Conservation (phyloP, 495 filamentous ascomycete genomes). For the Bacidia gigantensis region DNA sequence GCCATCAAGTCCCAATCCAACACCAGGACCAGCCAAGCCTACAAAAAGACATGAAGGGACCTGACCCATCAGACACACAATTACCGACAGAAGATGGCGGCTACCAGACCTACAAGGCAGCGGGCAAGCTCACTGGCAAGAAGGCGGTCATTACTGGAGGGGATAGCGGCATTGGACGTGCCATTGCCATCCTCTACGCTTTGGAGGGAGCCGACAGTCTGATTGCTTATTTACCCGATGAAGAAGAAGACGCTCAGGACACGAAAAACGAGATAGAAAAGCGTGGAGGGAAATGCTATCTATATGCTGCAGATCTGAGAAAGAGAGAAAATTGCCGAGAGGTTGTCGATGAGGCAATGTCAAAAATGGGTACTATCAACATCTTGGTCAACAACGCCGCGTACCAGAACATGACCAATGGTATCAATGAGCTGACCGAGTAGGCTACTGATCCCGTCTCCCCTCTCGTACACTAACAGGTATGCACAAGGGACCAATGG, state of each 20-base stretch:
- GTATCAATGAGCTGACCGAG: conserved; percentile 62
- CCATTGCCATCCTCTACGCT: conserved; percentile 64
- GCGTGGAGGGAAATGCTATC: conserved; percentile 46
- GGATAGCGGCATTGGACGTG: conserved; percentile 70
- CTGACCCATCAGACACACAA: conserved; percentile 48
- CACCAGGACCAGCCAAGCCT: conserved; percentile 54
- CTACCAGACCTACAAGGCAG: conserved; percentile 62
- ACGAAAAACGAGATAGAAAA: conserved; percentile 56
- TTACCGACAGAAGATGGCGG: conserved; percentile 57
- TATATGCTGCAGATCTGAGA: conserved; percentile 47
- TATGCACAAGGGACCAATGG: conserved; percentile 53
- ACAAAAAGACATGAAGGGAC: conserved; percentile 49
- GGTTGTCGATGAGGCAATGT: conserved; percentile 49
- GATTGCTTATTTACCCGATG: conserved; percentile 62
- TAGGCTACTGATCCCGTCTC: conserved; percentile 26
- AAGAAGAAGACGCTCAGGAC: conserved; percentile 64
- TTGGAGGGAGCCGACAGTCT: conserved; percentile 69
- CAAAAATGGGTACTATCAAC: conserved; percentile 54
- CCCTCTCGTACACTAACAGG: neutral
- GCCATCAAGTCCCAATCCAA: conserved; percentile 54
- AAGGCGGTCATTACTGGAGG: conserved; percentile 73
- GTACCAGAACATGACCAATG: conserved; percentile 58
- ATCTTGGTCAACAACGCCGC: conserved; percentile 75
- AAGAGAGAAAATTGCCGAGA: conserved; percentile 53
- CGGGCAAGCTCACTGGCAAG: conserved; percentile 62